Base-by-base conservation (phyloP, 1,139 yeast species). In the Yamadazyma triangularis region DNA sequence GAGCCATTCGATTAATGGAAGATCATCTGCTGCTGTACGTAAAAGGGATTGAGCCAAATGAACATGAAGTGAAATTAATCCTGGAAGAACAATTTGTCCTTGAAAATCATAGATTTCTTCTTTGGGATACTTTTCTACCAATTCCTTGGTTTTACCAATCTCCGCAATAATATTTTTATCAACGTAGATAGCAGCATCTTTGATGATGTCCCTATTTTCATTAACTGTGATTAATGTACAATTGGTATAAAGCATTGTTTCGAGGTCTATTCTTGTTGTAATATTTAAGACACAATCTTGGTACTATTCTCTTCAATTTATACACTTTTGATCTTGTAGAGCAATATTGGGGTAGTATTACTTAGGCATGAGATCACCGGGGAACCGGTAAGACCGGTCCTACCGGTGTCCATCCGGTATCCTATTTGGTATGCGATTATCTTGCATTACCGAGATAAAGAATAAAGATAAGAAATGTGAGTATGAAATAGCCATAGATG, bases 1-100 rank as follows among this genome's bases (percentile, higher is more conserved):
- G 5, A 48, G 39, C 47, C 50, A 48, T 28, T 44, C 45, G 16
- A 46, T 48, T 21, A 48, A 38, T 11, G 48, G 51, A 28, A 48
- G 35, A 28, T 47, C 50, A 33, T 48, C 53, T 6, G 47, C 50
- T 21, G 45, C 41, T 5, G 51, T 42, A 10, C 53, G 26, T 5
- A 48, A 35, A 21, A 48, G 44, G 2, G 52, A 36, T 30, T 38
- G 41, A 15, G 41, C 41, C 18, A 38, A 31, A 31, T 38, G 41
- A 18, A 38, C 41, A 29, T 38, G 41, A 19, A 38, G 32, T 12
- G 34, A 32, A 15, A 37, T 37, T 15, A 37, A 33, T 3, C 41
- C 41, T 13, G 41, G 41, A 15, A 37, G 25, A 20, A 37, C 36
- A 25, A 37, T 37, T 21, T 35, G 39, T 8, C 30, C 30, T 10